A percentile compares a stretch with the other conserved stretches of the same genome.
phyloP scores from a whole-genome alignment of 164 flowering plant genomes.

The Vitis riparia region DNA sequence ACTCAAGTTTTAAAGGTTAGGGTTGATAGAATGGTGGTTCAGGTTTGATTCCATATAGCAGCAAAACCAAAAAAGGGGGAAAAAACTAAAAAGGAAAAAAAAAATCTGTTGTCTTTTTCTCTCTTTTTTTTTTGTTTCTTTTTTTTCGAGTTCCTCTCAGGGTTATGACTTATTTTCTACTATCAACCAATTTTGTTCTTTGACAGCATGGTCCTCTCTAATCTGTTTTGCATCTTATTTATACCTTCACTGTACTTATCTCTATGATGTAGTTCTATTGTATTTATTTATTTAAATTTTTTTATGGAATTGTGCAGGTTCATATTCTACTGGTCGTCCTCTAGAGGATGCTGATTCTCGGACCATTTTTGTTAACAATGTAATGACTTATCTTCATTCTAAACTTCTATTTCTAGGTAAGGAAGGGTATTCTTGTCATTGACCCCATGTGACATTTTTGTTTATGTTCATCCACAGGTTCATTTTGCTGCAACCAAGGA shows the following conservation, averaged over 20 bases:
- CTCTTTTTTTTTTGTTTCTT: too few species aligned
- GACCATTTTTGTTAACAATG: conserved; percentile 86
- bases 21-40: too few species aligned
- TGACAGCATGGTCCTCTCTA: neutral
- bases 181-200: neutral
- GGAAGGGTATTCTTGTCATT: neutral
- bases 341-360: conserved; percentile 83
- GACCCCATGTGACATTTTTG: neutral
- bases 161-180: neutral
- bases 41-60: too few species aligned
- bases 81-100: too few species aligned
- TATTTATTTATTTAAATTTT: neutral
- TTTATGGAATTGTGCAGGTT: conserved; percentile 43
- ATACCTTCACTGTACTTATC: neutral
- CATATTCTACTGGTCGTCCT: conserved; percentile 47
- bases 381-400: conserved; percentile 25
- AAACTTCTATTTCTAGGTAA: neutral
- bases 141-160: neutral
- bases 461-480: conserved; percentile 49
- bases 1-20: too few species aligned
- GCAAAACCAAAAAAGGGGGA: too few species aligned
- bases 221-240: neutral
- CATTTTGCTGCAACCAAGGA: conserved; percentile 98
- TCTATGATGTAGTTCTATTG: neutral
- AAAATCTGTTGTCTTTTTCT: neutral